Base-by-base conservation (phyloP, 2,329 filamentous ascomycete genomes). In the Eutypa lata region DNA sequence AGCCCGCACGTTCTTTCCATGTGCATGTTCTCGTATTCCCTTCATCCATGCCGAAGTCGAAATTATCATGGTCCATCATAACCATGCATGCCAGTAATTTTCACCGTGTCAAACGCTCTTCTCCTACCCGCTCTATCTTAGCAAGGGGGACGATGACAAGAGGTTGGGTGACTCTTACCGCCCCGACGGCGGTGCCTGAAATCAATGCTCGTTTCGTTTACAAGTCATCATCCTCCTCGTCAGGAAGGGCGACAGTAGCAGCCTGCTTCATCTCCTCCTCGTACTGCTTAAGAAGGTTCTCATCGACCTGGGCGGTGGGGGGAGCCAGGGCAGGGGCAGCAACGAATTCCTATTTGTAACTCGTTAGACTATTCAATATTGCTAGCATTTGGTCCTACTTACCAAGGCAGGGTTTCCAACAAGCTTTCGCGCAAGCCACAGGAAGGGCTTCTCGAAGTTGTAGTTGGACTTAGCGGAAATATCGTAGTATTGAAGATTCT, bases 361-460 rank as follows among this genome's bases (percentile, higher is more conserved):
- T 50, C 52, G 63, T 73, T 63, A 73, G 67, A 43, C 45, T 22
- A 38, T 49, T 21, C 35, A 24, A 31, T 14, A 24, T 47, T n/a
- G 35, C 10, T 21, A 10, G 26, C 43, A 46, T 52, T 26, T 51
- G 40, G 22, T 14, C 28, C 51, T 45, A 57, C 88, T 66, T 79
- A 94, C 90, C 73, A 96, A 78, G 70, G 79, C 76, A 68, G 90
- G 82, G 84, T 97, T 97, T 76, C 93, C 94, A 67, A 96, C 92
- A 54, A 99, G 87, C 87, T 99, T 99, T 76, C 94, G 88, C 66
- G 92, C 93, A 68, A 99, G 88, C 94, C 94, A 97, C 68, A 97
- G 88, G 90, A 99, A 97, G 60, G 93, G 93, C 87, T 97, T 99
- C 88, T 97, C 93, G 77, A 97, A 97, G 87, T 97, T 97, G 82